Evolutionary conservation across 352 stramenopile genomes (phyloP).

Genomic region (Phytopythium mirpurense): DNA sequence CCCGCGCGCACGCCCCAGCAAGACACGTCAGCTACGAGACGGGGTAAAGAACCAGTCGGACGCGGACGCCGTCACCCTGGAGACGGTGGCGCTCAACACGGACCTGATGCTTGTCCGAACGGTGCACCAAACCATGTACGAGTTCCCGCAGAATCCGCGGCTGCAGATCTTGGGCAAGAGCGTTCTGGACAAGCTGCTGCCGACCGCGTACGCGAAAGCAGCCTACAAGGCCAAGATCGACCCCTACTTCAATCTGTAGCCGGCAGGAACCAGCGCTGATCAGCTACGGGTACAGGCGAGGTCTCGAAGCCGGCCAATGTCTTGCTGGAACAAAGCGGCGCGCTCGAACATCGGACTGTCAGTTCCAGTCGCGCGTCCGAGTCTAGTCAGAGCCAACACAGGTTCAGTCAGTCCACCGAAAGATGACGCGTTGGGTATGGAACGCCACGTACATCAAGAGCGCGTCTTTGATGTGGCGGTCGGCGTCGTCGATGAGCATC

Average conservation of each 20-base stretch:
- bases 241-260: slow-evolving; percentile 63
- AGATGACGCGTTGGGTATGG: background rate
- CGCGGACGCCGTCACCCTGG: slow-evolving; percentile 14
- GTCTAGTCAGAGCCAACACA: background rate
- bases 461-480: slow-evolving; percentile 1
- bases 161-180: slow-evolving; percentile 55
- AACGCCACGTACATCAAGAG: background rate
- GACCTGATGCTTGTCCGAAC: slow-evolving; percentile 52
- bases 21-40: background rate
- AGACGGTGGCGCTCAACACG: slow-evolving; percentile 39
- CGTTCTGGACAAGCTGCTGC: slow-evolving; percentile 48
- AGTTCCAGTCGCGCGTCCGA: background rate
- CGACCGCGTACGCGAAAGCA: slow-evolving; percentile 57
- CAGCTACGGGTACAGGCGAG: background rate
- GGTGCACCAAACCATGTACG: slow-evolving; percentile 62
- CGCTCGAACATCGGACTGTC: slow-evolving; percentile 3
- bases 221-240: slow-evolving; percentile 71
- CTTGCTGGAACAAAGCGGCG: slow-evolving; percentile 1
- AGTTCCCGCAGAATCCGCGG: slow-evolving; percentile 47
- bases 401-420: background rate
- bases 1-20: background rate
- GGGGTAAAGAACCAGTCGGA: background rate
- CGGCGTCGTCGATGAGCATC: background rate
- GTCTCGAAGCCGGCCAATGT: background rate
- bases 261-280: background rate